Base-by-base conservation (phyloP, 495 filamentous ascomycete species). In the Cenococcum geophilum region DNA sequence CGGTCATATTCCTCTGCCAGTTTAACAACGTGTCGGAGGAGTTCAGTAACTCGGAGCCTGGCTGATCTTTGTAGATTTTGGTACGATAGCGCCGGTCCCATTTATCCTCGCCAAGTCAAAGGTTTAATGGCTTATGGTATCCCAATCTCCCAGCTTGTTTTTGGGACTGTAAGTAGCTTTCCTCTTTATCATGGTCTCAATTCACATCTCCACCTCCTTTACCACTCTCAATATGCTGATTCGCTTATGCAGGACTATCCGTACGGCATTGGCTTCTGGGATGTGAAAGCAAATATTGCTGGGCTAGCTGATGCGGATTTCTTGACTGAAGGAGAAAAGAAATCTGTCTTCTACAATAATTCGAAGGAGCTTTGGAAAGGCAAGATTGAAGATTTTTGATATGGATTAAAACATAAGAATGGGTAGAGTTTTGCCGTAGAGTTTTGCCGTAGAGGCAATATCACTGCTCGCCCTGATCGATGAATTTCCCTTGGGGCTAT, bases 41-140 rank as follows among this genome's bases (percentile, higher is more conserved):
- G 27, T 6, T 32, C 6, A 1, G 36, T 22, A 16, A 50, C 18
- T 35, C 25, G 14, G 16, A 0, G 8, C 11, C n/a, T n/a, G n/a
- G 18, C 48, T 61, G 52, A 56, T 18, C 12, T 42, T 43, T 20
- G 25, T 16, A 65, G 58, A 23, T 68, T 70, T 52, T 70, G 65
- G 62, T 68, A 68, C 43, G 68, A 70, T 49, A 63, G 54, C 32
- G 68, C 68, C 10, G 68, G 68, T 1, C 68, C 68, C 1, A 65
- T 70, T 10, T 70, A 60, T 58, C 65, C 65, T 9, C 49, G 60
- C 12, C 68, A 70, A 57, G 59, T 70, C 25, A 56, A 61, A 52
- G 68, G 68, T 8, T 35, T 70, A n/a, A 55, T 70, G 16, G 68
- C 59, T 18, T 63, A 70, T 21, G 68, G 60, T 35, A 57, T 70